phyloP scores from a whole-genome alignment of 78 protist species.

The Monocercomonoides exilis region DNA sequence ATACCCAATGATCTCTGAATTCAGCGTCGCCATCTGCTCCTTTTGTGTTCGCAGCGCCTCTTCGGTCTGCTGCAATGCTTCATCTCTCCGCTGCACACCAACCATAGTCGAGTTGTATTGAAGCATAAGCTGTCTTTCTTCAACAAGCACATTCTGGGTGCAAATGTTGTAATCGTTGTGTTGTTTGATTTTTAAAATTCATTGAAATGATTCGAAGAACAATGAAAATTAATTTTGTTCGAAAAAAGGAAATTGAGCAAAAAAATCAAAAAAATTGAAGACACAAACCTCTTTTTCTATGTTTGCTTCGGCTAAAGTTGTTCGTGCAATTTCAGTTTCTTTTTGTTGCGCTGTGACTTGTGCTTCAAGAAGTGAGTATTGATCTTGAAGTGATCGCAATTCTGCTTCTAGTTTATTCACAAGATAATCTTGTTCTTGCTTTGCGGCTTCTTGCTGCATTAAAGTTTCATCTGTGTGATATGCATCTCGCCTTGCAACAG shows the following conservation, averaged over 20 bases:
- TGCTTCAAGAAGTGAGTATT: constrained; percentile 25
- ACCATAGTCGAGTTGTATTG: constrained; percentile 35
- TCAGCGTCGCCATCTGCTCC: constrained; percentile 28
- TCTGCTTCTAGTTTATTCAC: constrained; percentile 32
- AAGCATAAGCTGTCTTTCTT: constrained; percentile 35
- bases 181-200: not conserved
- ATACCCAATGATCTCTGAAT: constrained; percentile 30
- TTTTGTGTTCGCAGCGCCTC: constrained; percentile 13
- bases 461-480: constrained; percentile 50
- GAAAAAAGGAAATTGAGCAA: not conserved
- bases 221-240: not conserved
- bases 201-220: not conserved
- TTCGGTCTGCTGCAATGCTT: constrained; percentile 37
- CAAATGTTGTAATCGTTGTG: not conserved
- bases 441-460: constrained; percentile 19
- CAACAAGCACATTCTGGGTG: constrained; percentile 25
- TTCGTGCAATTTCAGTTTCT: constrained; percentile 34
- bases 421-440: constrained; percentile 29
- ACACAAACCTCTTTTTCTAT: constrained; percentile 31
- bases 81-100: constrained; percentile 53
- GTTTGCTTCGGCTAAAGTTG: constrained; percentile 31
- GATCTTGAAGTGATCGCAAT: constrained; percentile 16
- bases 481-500: constrained; percentile 40
- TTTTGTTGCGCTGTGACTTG: constrained; percentile 39
- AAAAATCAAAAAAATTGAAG: not conserved